Conservation (phyloP, 2,329 filamentous ascomycete species). For the Cladosporium sp. region DNA sequence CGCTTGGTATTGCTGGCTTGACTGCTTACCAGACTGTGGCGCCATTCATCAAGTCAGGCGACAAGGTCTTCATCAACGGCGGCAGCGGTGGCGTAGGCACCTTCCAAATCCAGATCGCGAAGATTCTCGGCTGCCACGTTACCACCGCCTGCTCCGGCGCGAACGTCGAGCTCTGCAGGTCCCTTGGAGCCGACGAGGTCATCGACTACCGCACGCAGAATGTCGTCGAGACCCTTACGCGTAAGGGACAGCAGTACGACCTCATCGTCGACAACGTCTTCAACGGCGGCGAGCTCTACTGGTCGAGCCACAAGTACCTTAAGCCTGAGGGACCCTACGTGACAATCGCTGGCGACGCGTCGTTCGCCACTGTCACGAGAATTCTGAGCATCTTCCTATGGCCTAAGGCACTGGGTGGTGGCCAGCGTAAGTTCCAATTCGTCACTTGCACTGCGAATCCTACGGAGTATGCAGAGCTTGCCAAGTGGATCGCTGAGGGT, state of each 20-base stretch:
- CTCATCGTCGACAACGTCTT: conserved; percentile 57
- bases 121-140: conserved; percentile 55
- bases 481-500: conserved; percentile 53
- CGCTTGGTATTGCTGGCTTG: conserved; percentile 32
- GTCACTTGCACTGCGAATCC: conserved; percentile 35
- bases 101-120: conserved; percentile 60
- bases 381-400: conserved; percentile 38
- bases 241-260: conserved; percentile 45
- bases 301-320: conserved; percentile 49
- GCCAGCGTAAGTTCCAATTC: conserved; percentile 42
- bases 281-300: conserved; percentile 48
- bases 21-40: conserved; percentile 35
- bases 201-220: conserved; percentile 55
- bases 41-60: conserved; percentile 33
- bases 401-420: conserved; percentile 50
- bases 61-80: conserved; percentile 60
- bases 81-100: conserved; percentile 59
- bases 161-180: conserved; percentile 54
- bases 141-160: conserved; percentile 53
- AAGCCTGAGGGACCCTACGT: conserved; percentile 48
- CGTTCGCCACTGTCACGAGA: conserved; percentile 28
- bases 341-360: conserved; percentile 45
- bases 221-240: conserved; percentile 44
- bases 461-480: conserved; percentile 49
- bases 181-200: conserved; percentile 59